Evolutionary conservation across 768 basidiomycete genomes (phyloP).

Genomic region (Naganishia vaughanmartiniae): DNA sequence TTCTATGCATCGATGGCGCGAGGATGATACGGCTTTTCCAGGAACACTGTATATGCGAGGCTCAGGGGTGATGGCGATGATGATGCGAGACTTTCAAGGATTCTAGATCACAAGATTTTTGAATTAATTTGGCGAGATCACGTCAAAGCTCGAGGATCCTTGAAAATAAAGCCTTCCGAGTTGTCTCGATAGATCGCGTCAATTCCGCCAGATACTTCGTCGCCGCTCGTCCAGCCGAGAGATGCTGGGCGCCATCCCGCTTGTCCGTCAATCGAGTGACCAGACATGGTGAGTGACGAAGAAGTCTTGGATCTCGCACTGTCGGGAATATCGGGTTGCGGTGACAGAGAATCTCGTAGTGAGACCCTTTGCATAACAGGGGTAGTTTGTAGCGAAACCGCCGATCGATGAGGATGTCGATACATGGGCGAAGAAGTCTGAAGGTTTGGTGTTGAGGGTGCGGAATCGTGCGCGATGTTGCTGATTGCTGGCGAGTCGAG

Average conservation of each 20-base stretch:
- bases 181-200: not conserved
- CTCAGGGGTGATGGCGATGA: too few species aligned
- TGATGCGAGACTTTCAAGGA: too few species aligned
- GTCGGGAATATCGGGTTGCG: not conserved
- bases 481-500: not conserved
- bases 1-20: not conserved
- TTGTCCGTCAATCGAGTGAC: not conserved
- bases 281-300: not conserved
- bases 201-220: not conserved
- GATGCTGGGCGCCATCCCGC: not conserved
- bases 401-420: slow-evolving; percentile 3
- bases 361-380: not conserved
- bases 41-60: too few species aligned
- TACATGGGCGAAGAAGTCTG: slow-evolving; percentile 12
- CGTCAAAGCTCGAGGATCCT: not conserved
- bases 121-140: not conserved
- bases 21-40: not conserved
- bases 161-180: not conserved
- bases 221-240: not conserved
- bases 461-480: not conserved
- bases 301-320: slow-evolving; percentile 1
- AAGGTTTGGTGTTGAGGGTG: not conserved
- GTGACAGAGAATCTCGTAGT: too few species aligned
- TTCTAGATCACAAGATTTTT: not conserved
- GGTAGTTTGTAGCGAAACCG: slow-evolving; percentile 3